Evolutionary conservation across 2,329 filamentous ascomycete genomes (phyloP), one percentile per base, ranked within the genome.

Genomic region (Nannizzia gypsea): DNA sequence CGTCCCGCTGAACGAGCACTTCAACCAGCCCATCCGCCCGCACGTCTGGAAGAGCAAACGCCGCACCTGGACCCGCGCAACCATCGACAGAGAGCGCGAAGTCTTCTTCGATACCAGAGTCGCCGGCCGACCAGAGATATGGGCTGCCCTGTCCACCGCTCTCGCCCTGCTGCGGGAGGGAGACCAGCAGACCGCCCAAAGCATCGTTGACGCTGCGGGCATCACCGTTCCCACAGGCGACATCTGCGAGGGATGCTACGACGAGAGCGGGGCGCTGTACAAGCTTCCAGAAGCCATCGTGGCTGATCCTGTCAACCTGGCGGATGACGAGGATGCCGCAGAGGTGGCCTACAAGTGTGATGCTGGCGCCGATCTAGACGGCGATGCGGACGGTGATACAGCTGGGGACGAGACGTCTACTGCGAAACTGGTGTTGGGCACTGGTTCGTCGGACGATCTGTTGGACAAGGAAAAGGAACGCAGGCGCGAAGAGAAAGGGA

Each of bases 61-160:
- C 58, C 82, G 82, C 20, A 73, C 76, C 15, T 95, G 88, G 88
- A 90, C 88, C 0, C 83, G 81, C n/a, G 69, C 74, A 15, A 77
- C 86, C 58, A 77, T 96, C 1, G 82, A 84, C 61, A 79, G 79
- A 34, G 89, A 96, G 74, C 82, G 92, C 56, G 76, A 75, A 56
- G 90, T 90, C 63, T 96, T 95, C 78, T 97, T 95, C 73, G 90
- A 96, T 63, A 96, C 91, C 1, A 79, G 90, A 54, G 89, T 95
- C 15, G 88, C 87, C 0, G 90, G 90, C 1, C 80, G 83, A 3
- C 68, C 80, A 3, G 89, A 96, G 72, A 81, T 93, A 26, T 97
- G 92, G 92, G 83, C 83, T 66, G 86, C 88, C 0, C 72, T 96
- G 13, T 80, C 81, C 52, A 77, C 83, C 0, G 87, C 85, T 0